These are phyloP conservation scores for Fusarium sp. DNA, from an alignment of 2,329 filamentous ascomycete genomes.

Conservation along the genomic window DNA sequence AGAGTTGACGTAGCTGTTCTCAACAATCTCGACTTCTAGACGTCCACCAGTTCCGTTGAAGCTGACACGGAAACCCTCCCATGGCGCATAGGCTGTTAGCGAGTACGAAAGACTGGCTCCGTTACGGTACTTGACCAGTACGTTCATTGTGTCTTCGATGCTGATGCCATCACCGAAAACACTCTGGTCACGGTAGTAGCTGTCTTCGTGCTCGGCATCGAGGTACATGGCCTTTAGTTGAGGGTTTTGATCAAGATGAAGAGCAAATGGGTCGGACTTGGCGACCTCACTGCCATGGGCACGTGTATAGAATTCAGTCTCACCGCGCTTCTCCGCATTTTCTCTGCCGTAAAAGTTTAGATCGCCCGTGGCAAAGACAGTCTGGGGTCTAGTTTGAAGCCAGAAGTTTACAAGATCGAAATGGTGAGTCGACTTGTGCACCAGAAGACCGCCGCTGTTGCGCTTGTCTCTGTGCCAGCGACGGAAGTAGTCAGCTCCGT, in stretches of 20 bases:
- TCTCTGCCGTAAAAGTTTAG: conserved; percentile 72
- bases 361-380: conserved; percentile 70
- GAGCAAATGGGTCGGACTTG: conserved; percentile 67
- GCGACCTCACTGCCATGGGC: conserved; percentile 64
- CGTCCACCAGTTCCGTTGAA: conserved; percentile 71
- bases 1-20: conserved; percentile 72
- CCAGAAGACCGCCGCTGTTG: conserved; percentile 70
- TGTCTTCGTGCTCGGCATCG: conserved; percentile 73
- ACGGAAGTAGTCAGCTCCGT: conserved; percentile 73
- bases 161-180: conserved; percentile 73
- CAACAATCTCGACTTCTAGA: conserved; percentile 71
- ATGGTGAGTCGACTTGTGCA: conserved; percentile 74
- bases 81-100: conserved; percentile 71
- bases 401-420: conserved; percentile 75
- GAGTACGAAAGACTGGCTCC: conserved; percentile 71
- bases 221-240: conserved; percentile 71
- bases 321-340: conserved; percentile 69
- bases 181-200: conserved; percentile 71
- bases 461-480: conserved; percentile 73
- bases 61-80: conserved; percentile 70
- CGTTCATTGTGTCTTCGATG: conserved; percentile 74
- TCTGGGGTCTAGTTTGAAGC: conserved; percentile 66
- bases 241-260: conserved; percentile 65
- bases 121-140: conserved; percentile 68
- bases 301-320: conserved; percentile 63